Conservation (phyloP, 306 rosid genomes). For the Comarum palustre region DNA sequence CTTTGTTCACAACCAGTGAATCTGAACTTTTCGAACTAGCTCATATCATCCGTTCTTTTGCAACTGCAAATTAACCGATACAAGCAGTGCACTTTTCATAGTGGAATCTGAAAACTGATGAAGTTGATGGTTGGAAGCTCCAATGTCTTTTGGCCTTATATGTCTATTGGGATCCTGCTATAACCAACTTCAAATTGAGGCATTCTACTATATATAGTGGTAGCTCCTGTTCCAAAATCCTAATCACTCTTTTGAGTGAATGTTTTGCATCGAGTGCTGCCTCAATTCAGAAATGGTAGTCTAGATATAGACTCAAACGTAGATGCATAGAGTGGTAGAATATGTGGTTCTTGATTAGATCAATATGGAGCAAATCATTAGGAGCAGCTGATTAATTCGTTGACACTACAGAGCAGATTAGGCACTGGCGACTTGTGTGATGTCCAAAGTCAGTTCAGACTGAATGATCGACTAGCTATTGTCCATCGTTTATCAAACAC, state of each 20-base stretch:
- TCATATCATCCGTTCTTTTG: not conserved
- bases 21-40: not conserved
- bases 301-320: too few species aligned
- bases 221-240: too few species aligned
- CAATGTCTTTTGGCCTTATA: not conserved
- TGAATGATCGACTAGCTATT: not conserved
- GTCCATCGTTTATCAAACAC: not conserved
- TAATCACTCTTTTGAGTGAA: not conserved
- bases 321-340: too few species aligned
- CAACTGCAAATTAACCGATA: not conserved
- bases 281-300: not conserved
- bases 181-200: not conserved
- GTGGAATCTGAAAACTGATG: not conserved
- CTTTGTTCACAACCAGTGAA: not conserved
- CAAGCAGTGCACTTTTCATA: not conserved
- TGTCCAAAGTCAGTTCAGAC: not conserved
- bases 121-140: slow-evolving; percentile 4
- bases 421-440: not conserved
- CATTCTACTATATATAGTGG: not conserved
- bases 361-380: too few species aligned
- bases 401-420: not conserved
- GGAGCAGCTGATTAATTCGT: not conserved
- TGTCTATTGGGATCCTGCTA: slow-evolving; percentile 22
- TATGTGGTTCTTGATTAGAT: too few species aligned
- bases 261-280: not conserved